A percentile compares a stretch with the other conserved stretches of the same genome.
These are phyloP conservation scores for Pseudogymnoascus sp. DNA, from an alignment of 2,329 filamentous ascomycete genomes.

Conservation along the genomic window DNA sequence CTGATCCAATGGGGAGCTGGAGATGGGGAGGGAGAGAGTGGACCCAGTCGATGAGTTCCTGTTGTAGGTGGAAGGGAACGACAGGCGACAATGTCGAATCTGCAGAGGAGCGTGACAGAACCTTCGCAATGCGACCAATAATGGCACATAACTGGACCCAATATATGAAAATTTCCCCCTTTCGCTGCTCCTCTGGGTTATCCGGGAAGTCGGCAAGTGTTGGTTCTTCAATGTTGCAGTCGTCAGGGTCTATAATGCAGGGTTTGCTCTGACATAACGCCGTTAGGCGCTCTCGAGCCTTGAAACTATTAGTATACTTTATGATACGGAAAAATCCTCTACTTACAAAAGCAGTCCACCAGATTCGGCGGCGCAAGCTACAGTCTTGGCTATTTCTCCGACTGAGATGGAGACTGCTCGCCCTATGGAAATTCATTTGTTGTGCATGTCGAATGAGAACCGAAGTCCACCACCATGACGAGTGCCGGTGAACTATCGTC, in stretches of 20 bases:
- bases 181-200: conserved; percentile 24
- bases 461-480: conserved; percentile 39
- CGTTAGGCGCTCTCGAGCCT: conserved; percentile 33
- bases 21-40: conserved; percentile 29
- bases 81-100: conserved; percentile 8
- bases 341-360: conserved; percentile 35
- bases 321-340: not conserved
- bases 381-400: conserved; percentile 18
- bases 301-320: not conserved
- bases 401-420: conserved; percentile 25
- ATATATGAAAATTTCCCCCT: conserved; percentile 34
- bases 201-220: conserved; percentile 33
- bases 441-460: conserved; percentile 37
- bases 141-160: conserved; percentile 36
- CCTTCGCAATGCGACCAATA: conserved; percentile 34
- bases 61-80: conserved; percentile 25
- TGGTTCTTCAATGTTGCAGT: conserved; percentile 34
- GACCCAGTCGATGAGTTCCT: conserved; percentile 32
- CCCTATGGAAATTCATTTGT: conserved; percentile 37
- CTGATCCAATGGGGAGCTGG: conserved; percentile 27
- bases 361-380: conserved; percentile 32
- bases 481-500: conserved; percentile 32
- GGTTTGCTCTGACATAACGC: conserved; percentile 37
- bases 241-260: conserved; percentile 35
- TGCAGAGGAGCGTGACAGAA: conserved; percentile 25